Conservation (phyloP, 2,329 filamentous ascomycete species). For the Aspergillus hiratsukae region DNA sequence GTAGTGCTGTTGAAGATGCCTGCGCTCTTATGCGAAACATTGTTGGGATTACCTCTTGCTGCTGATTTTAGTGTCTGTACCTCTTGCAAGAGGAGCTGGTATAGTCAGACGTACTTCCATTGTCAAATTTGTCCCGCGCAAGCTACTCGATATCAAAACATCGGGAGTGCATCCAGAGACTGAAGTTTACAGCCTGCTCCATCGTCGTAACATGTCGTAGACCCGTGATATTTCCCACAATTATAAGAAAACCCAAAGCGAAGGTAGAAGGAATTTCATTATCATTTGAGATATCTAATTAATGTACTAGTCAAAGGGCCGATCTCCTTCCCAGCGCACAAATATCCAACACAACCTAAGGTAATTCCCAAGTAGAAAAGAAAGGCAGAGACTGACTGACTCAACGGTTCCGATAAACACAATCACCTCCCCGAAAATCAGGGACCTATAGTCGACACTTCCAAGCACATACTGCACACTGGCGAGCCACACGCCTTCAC, state of each 20-base stretch:
- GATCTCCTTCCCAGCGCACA: not conserved
- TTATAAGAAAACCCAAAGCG: not conserved
- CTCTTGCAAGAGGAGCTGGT: no score
- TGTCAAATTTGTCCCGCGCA: no score
- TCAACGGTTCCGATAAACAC: not conserved
- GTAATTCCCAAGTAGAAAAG: not conserved
- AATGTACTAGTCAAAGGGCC: not conserved
- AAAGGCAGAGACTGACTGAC: not conserved
- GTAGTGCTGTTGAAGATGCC: no score
- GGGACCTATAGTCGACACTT: no score
- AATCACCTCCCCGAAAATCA: not conserved
- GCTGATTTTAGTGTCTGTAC: no score
- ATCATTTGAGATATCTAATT: not conserved
- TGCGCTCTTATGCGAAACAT: no score
- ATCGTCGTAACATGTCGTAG: not conserved
- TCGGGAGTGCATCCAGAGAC: not conserved
- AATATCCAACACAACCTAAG: not conserved
- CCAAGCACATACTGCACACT: not conserved
- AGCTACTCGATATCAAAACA: no score
- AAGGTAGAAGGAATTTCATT: not conserved
- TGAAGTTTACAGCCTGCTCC: not conserved
- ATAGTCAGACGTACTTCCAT: no score
- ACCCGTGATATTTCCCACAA: not conserved
- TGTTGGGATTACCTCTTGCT: no score
- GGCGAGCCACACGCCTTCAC: not conserved